Percentiles rank a stretch among this genome's conserved stretches.
Evolutionary conservation across 768 basidiomycete genomes (phyloP).

Genomic region (Suillus tomentosus): DNA sequence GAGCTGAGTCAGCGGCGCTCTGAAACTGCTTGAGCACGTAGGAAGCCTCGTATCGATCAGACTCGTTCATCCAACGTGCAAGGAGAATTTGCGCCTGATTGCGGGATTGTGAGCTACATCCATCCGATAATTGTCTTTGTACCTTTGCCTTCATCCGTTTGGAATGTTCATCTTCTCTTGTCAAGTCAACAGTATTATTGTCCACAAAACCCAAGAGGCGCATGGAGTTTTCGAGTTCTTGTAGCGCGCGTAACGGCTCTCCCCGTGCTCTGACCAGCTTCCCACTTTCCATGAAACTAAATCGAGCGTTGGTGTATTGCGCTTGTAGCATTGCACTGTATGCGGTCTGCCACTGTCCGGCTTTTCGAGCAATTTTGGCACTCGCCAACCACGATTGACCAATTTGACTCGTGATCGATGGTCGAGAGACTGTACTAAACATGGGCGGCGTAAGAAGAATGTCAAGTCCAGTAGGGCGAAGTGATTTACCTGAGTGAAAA

Average conservation of each 20-base stretch:
- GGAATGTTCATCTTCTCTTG: constrained; percentile 48
- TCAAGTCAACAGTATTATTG: constrained; percentile 56
- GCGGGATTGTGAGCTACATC: constrained; percentile 7
- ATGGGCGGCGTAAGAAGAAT: neutral
- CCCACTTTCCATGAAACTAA: constrained; percentile 87
- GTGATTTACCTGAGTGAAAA: constrained; percentile 65
- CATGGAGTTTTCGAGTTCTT: constrained; percentile 81
- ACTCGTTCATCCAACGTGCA: constrained; percentile 92
- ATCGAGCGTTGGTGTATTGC: constrained; percentile 65
- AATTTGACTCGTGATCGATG: constrained; percentile 57
- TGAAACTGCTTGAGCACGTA: constrained; percentile 62
- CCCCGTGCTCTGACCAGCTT: constrained; percentile 81
- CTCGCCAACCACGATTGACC: constrained; percentile 89
- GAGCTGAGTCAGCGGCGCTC: constrained; percentile 48
- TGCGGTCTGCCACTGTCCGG: constrained; percentile 93
- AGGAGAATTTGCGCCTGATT: constrained; percentile 73
- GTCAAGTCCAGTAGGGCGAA: neutral
- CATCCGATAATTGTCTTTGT: constrained; percentile 12
- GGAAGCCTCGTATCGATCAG: constrained; percentile 73
- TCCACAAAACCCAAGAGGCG: constrained; percentile 48
- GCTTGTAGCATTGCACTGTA: constrained; percentile 96
- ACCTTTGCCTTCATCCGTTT: constrained; percentile 75
- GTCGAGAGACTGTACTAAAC: constrained; percentile 27
- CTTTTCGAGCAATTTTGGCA: constrained; percentile 95
- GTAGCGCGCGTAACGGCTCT: constrained; percentile 81